These are phyloP conservation scores for Sergeia podlipaevii DNA, from an alignment of 208 protist species.

Conservation along the genomic window DNA sequence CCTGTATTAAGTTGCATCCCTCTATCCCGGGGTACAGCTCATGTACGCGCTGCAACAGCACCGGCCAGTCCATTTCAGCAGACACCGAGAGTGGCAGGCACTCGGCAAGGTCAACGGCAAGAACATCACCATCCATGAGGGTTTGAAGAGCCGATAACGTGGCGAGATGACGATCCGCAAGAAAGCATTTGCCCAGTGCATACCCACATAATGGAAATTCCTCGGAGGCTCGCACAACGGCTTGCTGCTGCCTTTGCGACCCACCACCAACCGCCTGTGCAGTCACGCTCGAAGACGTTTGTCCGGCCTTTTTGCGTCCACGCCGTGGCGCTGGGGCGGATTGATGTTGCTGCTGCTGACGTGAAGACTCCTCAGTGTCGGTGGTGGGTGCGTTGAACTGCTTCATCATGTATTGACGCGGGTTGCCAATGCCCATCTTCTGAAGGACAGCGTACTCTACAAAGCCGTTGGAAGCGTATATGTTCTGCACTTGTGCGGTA, in stretches of 20 bases:
- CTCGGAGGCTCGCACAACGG: conserved; percentile 27
- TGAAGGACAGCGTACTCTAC: conserved; percentile 61
- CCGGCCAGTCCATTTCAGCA: conserved; percentile 38
- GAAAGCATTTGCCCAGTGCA: conserved; percentile 45
- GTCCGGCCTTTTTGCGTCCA: not conserved
- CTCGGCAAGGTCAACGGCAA: conserved; percentile 36
- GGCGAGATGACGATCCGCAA: conserved; percentile 53
- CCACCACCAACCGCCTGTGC: conserved; percentile 8
- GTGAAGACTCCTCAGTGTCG: not conserved
- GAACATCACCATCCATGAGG: conserved; percentile 40
- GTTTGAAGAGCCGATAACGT: conserved; percentile 47
- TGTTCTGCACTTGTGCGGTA: conserved; percentile 49
- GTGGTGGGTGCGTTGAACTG: conserved; percentile 43
- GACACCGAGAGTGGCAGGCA: conserved; percentile 49
- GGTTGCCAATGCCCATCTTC: conserved; percentile 40
- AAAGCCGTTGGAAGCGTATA: conserved; percentile 76
- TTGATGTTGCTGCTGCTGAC: not conserved
- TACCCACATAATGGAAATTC: conserved; percentile 56
- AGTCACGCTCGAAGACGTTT: not conserved
- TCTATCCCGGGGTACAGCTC: conserved; percentile 55
- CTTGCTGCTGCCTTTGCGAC: conserved; percentile 14
- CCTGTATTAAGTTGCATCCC: conserved; percentile 27
- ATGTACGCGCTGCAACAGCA: conserved; percentile 32
- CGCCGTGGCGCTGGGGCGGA: not conserved
- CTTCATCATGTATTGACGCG: conserved; percentile 51